Evolutionary conservation across 106 monocot genomes (phyloP), one percentile per base, ranked within the genome.

Genomic region (Chionographis japonica): DNA sequence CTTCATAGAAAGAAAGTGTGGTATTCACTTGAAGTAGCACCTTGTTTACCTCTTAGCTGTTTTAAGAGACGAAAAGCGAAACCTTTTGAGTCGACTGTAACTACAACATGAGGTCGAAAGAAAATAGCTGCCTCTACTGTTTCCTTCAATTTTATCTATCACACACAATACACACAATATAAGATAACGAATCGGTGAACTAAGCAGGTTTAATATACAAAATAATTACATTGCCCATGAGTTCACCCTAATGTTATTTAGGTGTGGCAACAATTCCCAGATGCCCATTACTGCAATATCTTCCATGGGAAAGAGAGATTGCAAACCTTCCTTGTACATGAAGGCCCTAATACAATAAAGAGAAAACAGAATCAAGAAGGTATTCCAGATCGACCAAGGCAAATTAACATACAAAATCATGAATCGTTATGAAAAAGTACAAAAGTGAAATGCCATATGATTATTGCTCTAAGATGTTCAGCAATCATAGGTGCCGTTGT

Each of bases 241-340:
- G 37, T 51, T 80, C 83, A 92, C 97, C 87, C 83, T 89, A 55
- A 98, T 74, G 51, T 65, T 85, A 46, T 77, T 75, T 36, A 98
- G 39, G 74, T 98, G 85, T 27, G 97, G 97, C 54, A 98, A 27
- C 67, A 98, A 61, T 75, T 98, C 92, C 87, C 89, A 89, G 64
- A 92, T 77, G 12, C 97, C 97, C 97, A 98, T 92, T 41, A 98
- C 90, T 66, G 97, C 66, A 66, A 98, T 87, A 40, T 98, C 92
- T 79, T 98, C 97, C 89, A 98, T 89, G 12, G 90, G 85, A 74
- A 98, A 98, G 41, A 98, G 53, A 20, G 97, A 79, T 55, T 71
- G 65, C 70, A 98, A 71, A 8, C 92, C 90, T 75, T 85, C 77
- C 59, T 84, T 87, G 51, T 60, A 8, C 97, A 98, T 98, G 46